phyloP scores from a whole-genome alignment of 139 green algal species.

The Chlorella sp. region DNA sequence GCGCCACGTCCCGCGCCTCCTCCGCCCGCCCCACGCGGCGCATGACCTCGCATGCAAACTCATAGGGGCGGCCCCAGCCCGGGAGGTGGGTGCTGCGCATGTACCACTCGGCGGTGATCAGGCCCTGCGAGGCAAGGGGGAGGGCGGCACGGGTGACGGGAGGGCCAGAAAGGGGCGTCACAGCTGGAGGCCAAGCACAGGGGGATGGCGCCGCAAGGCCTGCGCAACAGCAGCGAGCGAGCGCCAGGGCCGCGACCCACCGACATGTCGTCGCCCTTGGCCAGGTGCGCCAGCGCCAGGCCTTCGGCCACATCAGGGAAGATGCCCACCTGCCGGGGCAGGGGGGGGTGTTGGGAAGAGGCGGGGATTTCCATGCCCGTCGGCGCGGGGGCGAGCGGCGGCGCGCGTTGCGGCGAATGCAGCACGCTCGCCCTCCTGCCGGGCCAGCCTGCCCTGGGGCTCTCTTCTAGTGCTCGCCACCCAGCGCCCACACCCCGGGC shows the following conservation, averaged over 20 bases:
- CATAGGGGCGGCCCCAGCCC: constrained; percentile 76
- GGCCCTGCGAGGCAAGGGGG: background rate
- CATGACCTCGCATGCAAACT: constrained; percentile 71
- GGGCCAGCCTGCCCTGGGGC: no score
- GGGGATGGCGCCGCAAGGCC: no score
- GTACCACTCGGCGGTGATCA: constrained; percentile 85
- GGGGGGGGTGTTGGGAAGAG: no score
- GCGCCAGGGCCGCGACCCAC: no score
- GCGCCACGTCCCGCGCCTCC: constrained; percentile 66
- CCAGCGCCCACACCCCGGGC: no score
- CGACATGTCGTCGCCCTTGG: constrained; percentile 56
- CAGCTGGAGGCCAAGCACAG: background rate
- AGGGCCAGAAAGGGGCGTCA: background rate
- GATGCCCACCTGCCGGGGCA: constrained; percentile 60
- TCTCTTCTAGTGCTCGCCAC: no score
- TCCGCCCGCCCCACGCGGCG: constrained; percentile 45
- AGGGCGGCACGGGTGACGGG: background rate
- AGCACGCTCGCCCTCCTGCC: no score
- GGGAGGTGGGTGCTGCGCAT: constrained; percentile 76
- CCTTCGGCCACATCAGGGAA: constrained; percentile 74
- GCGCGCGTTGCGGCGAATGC: no score
- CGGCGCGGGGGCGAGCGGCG: no score
- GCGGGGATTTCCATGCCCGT: no score
- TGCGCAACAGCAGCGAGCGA: no score
- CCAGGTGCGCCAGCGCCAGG: constrained; percentile 62